These are phyloP conservation scores for Syncephalis fuscata DNA, from an alignment of 371 early-diverging fungal species.

Conservation along the genomic window DNA sequence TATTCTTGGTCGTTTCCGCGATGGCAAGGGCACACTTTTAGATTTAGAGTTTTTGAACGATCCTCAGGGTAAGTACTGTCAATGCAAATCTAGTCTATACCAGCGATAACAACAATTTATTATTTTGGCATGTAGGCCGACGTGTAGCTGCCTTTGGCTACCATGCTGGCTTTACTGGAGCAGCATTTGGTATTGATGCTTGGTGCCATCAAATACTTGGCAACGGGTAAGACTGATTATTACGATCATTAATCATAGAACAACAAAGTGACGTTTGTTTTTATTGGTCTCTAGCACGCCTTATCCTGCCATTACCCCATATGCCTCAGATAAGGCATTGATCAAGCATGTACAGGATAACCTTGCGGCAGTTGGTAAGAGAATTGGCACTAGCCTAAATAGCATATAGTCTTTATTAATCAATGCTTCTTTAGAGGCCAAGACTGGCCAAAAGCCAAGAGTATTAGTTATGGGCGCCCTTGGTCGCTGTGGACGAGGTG, in stretches of 20 bases:
- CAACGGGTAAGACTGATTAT: slow-evolving; percentile 4
- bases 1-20: slow-evolving; percentile 63
- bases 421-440: slow-evolving; percentile 10
- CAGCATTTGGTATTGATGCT: slow-evolving; percentile 79
- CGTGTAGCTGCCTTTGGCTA: slow-evolving; percentile 96
- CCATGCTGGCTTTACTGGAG: slow-evolving; percentile 92
- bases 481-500: slow-evolving; percentile 91
- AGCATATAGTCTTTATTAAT: no score
- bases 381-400: slow-evolving; percentile 4
- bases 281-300: slow-evolving; percentile 1
- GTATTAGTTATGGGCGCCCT: slow-evolving; percentile 96
- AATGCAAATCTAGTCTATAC: no score
- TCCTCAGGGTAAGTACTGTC: slow-evolving; percentile 31
- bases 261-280: no score
- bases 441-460: slow-evolving; percentile 47
- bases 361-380: slow-evolving; percentile 45
- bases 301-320: slow-evolving; percentile 63
- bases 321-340: slow-evolving; percentile 67
- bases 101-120: background rate
- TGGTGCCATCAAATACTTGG: slow-evolving; percentile 65
- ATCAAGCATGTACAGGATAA: slow-evolving; percentile 52
- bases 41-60: slow-evolving; percentile 90
- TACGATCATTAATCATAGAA: no score
- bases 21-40: slow-evolving; percentile 74
- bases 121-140: slow-evolving; percentile 27